Conservation (phyloP, 257 asterid genomes). For the Ocimum tenuiflorum region DNA sequence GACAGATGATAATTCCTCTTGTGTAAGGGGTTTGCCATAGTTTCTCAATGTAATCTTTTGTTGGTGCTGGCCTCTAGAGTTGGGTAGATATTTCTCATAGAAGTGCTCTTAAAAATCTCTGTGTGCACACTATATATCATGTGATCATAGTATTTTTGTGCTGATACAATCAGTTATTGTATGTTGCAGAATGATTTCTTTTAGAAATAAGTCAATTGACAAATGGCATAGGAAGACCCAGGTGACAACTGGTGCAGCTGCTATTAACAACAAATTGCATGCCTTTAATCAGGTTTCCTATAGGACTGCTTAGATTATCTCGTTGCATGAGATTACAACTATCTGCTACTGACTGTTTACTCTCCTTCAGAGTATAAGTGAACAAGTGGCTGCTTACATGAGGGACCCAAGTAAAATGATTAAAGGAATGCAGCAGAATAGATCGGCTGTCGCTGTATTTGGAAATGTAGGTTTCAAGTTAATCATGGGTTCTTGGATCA, state of each 20-base stretch:
- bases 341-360: constrained; percentile 20
- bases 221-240: constrained; percentile 97
- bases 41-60: constrained; percentile 4
- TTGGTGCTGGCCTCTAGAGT: neutral
- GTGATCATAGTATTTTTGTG: neutral
- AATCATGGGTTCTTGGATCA: neutral
- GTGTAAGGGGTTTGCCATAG: neutral
- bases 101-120: neutral
- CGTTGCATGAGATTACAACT: constrained; percentile 5
- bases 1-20: neutral
- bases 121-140: neutral
- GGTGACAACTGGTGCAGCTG: constrained; percentile 93
- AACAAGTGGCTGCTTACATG: constrained; percentile 86
- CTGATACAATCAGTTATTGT: constrained; percentile 6
- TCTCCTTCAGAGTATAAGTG: constrained; percentile 66
- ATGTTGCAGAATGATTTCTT: constrained; percentile 60
- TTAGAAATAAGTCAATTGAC: constrained; percentile 80
- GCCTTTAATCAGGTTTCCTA: constrained; percentile 89
- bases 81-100: neutral
- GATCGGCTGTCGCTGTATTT: constrained; percentile 64
- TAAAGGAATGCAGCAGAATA: constrained; percentile 86
- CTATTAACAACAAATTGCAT: constrained; percentile 76
- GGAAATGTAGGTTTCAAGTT: constrained; percentile 61
- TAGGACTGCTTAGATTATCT: constrained; percentile 6
- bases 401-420: constrained; percentile 95